These are phyloP conservation scores for Leishmania major DNA, from an alignment of 208 protist genomes.

Conservation along the genomic window DNA sequence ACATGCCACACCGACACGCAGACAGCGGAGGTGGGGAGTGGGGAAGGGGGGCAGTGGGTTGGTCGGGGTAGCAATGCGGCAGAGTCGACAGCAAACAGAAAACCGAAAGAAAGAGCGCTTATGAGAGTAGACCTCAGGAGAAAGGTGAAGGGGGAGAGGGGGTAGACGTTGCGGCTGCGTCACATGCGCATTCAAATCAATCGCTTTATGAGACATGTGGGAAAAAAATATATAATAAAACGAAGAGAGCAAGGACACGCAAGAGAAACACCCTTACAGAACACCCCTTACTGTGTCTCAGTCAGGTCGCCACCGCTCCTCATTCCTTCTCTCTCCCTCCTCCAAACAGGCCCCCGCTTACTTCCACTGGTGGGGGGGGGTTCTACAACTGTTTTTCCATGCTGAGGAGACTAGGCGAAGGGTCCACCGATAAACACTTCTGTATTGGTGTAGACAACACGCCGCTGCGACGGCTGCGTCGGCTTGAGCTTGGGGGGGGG, in stretches of 20 bases:
- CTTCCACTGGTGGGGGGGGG: not conserved
- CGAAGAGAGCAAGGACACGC: not conserved
- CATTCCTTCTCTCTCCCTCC: not conserved
- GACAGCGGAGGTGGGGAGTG: not conserved
- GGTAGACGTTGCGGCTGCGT: not conserved
- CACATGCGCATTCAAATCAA: not conserved
- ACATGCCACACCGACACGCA: not conserved
- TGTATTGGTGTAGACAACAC: constrained; percentile 11
- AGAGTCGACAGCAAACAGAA: not conserved
- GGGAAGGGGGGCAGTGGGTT: not conserved
- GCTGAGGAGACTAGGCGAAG: constrained; percentile 1
- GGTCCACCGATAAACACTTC: constrained; percentile 21
- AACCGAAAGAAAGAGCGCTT: not conserved
- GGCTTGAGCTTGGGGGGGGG: constrained; percentile 1
- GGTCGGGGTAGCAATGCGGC: not conserved
- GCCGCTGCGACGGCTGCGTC: not conserved
- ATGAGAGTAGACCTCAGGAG: not conserved
- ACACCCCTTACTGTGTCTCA: not conserved
- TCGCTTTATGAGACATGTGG: not conserved
- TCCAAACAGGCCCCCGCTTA: not conserved
- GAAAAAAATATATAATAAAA: not conserved
- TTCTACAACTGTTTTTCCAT: constrained; percentile 1
- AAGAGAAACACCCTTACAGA: not conserved
- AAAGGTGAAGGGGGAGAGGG: not conserved
- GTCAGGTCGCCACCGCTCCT: not conserved